Percentiles rank a stretch among this genome's conserved stretches.
Evolutionary conservation across 2,329 filamentous ascomycete genomes (phyloP).

Genomic region (Rutstroemia sp.): DNA sequence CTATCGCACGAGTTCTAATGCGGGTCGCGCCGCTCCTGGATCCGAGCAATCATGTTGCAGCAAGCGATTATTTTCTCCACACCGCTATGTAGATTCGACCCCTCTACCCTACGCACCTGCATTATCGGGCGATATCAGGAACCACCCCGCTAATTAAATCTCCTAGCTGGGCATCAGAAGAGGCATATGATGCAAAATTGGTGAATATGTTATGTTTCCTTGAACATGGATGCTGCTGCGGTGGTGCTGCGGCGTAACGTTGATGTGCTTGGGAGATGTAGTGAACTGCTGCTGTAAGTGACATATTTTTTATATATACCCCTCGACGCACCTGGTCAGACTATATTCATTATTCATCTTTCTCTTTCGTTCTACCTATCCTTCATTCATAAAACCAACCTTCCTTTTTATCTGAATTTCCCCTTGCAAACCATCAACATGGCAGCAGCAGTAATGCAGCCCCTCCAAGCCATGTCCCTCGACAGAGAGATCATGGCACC

Average conservation of each 20-base stretch:
- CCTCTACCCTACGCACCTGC: background rate
- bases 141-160: too few relatives aligned
- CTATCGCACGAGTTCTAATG: background rate
- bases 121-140: too few relatives aligned
- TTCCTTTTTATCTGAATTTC: background rate
- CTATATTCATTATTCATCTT: too few relatives aligned
- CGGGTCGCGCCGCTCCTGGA: background rate
- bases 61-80: constrained; percentile 1
- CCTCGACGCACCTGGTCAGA: background rate
- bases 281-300: background rate
- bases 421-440: constrained; percentile 16
- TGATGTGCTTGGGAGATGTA: too few relatives aligned
- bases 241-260: too few relatives aligned
- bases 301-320: background rate
- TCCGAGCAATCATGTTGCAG: background rate
- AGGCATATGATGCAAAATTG: background rate
- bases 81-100: constrained; percentile 3
- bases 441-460: constrained; percentile 26
- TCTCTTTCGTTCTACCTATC: background rate
- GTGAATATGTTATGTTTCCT: too few relatives aligned
- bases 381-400: background rate
- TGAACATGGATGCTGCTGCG: too few relatives aligned
- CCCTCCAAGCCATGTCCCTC: constrained; percentile 22
- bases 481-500: constrained; percentile 28
- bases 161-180: background rate